Evolutionary conservation across 2,329 filamentous ascomycete species (phyloP).

Genomic region (Beauveria sp.): DNA sequence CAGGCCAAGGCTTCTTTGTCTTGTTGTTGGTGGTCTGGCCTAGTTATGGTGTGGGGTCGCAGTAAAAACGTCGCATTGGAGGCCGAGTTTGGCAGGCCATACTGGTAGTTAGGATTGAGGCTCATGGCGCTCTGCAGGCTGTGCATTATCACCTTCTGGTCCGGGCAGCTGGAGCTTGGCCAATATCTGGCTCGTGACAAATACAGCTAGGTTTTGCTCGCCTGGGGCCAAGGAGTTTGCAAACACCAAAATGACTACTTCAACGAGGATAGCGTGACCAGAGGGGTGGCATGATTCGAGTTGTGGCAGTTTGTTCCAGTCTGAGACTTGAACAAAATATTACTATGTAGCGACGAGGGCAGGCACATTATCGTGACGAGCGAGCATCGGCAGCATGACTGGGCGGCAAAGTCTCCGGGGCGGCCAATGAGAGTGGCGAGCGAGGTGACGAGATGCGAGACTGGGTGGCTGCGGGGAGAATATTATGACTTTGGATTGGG

Average conservation of each 20-base stretch:
- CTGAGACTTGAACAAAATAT: neutral
- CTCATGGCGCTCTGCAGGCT: neutral
- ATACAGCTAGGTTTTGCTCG: neutral
- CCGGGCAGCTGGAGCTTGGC: neutral
- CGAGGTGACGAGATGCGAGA: neutral
- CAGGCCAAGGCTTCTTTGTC: neutral
- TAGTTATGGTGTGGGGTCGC: neutral
- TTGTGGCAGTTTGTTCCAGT: neutral
- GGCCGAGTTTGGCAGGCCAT: neutral
- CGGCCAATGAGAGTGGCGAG: neutral
- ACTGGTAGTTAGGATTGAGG: neutral
- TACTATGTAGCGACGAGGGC: neutral
- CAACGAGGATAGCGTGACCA: neutral
- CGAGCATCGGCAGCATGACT: neutral
- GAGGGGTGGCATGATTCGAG: neutral
- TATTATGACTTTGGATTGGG: neutral
- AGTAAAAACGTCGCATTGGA: neutral
- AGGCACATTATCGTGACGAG: neutral
- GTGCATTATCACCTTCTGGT: constrained; percentile 1
- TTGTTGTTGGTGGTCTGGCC: neutral
- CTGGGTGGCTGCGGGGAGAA: neutral
- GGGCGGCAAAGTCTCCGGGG: constrained; percentile 2
- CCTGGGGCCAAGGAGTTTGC: neutral
- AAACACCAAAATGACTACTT: neutral
- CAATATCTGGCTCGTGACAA: neutral